Base-by-base conservation (phyloP, 768 basidiomycete species). In the Rubroboletus satanas region DNA sequence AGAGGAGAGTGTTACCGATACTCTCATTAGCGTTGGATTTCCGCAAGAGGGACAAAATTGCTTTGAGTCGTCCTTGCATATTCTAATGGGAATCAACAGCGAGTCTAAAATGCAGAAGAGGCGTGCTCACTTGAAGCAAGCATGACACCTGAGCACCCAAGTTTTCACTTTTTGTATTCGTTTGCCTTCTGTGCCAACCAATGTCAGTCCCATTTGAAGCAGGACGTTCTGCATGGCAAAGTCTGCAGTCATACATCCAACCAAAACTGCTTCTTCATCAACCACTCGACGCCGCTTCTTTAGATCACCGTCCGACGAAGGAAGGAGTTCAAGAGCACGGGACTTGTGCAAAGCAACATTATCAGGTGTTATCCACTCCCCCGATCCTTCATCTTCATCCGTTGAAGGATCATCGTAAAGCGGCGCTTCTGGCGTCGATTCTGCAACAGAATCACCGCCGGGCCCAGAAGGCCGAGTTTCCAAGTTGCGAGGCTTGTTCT, bases 211-310 rank as follows among this genome's bases (percentile, higher is more conserved):
- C 90, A 98, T 94, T 70, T 97, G 95, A 48, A 99, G 72, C 59
- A 96, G 73, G 21, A 98, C 92, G 65, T 99, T 99, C 73, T 99
- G 97, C 86, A 99, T 97, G 17, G 97, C 97, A 70, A 94, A 98
- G 80, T 99, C 97, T 21, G 91, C 91, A 9, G 97, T 98, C 90
- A 98, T 93, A 68, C 95, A 97, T 17, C 94, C 97, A 6, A 82
- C 84, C 49, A 77, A 78, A 44, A 96, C 63, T 0, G 60, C 37
- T 43, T 76, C 73, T 17, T 77, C 69, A 39, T 75, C 69, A 63
- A 62, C 66, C 56, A 65, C 66, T 46, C 70, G 71, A 61, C 75
- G 74, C 43, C 59, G 57, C 45, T 73, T 74, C 31, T 64, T 67
- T 1, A 10, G 28, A 5, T 62, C 58, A 11, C 62, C 61, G 17